phyloP scores from a whole-genome alignment of 306 rosid species.

The Abrus precatorius region DNA sequence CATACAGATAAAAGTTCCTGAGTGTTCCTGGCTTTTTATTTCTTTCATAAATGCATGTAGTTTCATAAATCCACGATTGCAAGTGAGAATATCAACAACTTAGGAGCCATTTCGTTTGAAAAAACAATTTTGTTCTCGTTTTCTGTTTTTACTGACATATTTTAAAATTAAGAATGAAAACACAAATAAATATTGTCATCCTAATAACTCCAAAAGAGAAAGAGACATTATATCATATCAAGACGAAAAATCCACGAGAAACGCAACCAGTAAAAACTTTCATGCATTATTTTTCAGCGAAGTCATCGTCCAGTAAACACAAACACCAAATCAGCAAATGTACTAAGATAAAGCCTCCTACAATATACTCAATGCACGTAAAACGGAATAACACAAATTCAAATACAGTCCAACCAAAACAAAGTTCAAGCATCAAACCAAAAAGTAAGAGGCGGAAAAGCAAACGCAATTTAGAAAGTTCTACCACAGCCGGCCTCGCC shows the following conservation, averaged over 20 bases:
- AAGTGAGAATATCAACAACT: background rate
- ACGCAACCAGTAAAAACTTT: background rate
- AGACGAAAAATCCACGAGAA: background rate
- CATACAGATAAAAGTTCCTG: background rate
- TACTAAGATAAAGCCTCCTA: background rate
- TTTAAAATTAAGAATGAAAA: too few relatives aligned
- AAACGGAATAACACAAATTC: slow-evolving; percentile 25
- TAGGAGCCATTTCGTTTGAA: too few relatives aligned
- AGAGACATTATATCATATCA: background rate
- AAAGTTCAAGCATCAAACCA: background rate
- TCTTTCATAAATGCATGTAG: slow-evolving; percentile 16
- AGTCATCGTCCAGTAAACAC: background rate
- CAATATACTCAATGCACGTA: slow-evolving; percentile 24
- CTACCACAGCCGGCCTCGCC: slow-evolving; percentile 95
- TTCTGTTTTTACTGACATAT: too few relatives aligned
- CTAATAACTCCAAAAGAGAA: background rate
- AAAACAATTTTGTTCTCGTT: too few relatives aligned
- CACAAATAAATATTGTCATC: background rate
- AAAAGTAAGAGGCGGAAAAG: background rate
- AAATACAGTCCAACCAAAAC: background rate
- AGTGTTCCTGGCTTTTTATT: background rate
- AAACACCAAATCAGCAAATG: background rate
- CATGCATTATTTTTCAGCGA: background rate
- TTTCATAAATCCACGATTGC: slow-evolving; percentile 23
- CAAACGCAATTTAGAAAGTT: background rate